A percentile compares a stretch with the other conserved stretches of the same genome.
Evolutionary conservation across 2,329 filamentous ascomycete species (phyloP).

Genomic region (Alternaria triticina): DNA sequence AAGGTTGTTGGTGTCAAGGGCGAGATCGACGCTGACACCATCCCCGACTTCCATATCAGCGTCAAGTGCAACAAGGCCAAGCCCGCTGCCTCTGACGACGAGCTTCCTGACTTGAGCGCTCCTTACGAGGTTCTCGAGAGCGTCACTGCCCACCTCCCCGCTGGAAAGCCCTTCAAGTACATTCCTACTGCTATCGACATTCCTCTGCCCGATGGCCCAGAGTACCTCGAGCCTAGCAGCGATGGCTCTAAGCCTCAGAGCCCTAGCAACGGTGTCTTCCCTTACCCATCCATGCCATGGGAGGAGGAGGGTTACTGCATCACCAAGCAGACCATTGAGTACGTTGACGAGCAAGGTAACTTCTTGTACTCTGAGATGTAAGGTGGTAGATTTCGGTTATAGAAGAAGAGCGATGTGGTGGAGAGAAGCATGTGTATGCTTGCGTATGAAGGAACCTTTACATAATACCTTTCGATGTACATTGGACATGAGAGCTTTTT

Average conservation of each 20-base stretch:
- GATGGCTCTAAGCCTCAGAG: slow-evolving; percentile 4
- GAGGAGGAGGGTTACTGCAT: slow-evolving; percentile 41
- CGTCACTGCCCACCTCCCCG: slow-evolving; percentile 37
- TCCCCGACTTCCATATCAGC: slow-evolving; percentile 44
- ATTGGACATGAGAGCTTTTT: slow-evolving; percentile 9
- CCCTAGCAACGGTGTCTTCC: slow-evolving; percentile 17
- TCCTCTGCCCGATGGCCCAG: slow-evolving; percentile 17
- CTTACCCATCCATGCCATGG: slow-evolving; percentile 27
- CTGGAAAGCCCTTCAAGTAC: slow-evolving; percentile 39
- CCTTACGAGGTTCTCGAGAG: slow-evolving; percentile 35
- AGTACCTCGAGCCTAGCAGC: slow-evolving; percentile 17
- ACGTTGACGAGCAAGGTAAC: slow-evolving; percentile 42
- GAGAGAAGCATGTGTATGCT: neutral
- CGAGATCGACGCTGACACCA: slow-evolving; percentile 34
- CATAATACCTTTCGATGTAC: slow-evolving; percentile 17
- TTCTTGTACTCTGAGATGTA: slow-evolving; percentile 38
- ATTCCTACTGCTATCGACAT: slow-evolving; percentile 28
- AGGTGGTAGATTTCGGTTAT: neutral
- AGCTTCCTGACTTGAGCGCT: slow-evolving; percentile 38
- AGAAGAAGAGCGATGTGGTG: neutral
- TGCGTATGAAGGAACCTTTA: slow-evolving; percentile 7
- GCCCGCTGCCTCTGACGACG: slow-evolving; percentile 30
- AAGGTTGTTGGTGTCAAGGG: slow-evolving; percentile 41
- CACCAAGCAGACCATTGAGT: slow-evolving; percentile 40
- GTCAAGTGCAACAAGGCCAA: slow-evolving; percentile 40